Evolutionary conservation across 2,329 filamentous ascomycete species (phyloP), one percentile per base, ranked within the genome.

Genomic region (Trichoderma sp.): DNA sequence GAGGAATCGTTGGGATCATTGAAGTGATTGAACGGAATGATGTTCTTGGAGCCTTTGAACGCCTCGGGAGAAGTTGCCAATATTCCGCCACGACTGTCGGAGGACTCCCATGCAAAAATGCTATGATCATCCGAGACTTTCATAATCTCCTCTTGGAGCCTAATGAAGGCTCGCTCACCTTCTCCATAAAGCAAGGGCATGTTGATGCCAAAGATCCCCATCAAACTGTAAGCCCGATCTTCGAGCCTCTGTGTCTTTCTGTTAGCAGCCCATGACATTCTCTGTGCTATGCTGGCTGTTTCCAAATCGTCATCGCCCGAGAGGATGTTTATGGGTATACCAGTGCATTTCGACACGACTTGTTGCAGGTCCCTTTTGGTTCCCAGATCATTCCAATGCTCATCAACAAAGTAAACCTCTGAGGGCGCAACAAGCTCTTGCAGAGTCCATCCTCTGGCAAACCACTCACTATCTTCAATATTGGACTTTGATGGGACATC

Each of bases 111-210:
- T 15, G 68, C 68, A 56, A 71, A 65, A 14, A 71, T 8, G 4
- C 28, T 71, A 3, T 71, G 28, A 18, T 71, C 68, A 53, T 65
- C n/a, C 5, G 60, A 65, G 8, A 65, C 24, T 24, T 24, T 65
- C 68, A 71, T 71, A 18, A 71, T 71, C 6, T 67, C 64, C 24
- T 67, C 51, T 11, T 67, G 64, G 0, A 78, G 73, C 3, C 77
- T 60, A 7, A 74, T 67, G 7, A 78, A 78, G 0, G 77, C 76
- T 28, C 62, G 73, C 4, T 74, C 66, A 0, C 79, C 78, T 53
- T 80, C 79, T 0, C 79, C 79, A n/a, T 80, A 80, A 0, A 80
- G 58, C 1, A 79, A 67, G 0, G 78, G 74, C 78, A 80, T 79
- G 26, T 79, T 77, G 62, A 80, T 74, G 43, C 74, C 75, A 56